A percentile compares a stretch with the other conserved stretches of the same genome.
These are phyloP conservation scores for Trametes cubensis DNA, from an alignment of 768 basidiomycete genomes.

Conservation along the genomic window DNA sequence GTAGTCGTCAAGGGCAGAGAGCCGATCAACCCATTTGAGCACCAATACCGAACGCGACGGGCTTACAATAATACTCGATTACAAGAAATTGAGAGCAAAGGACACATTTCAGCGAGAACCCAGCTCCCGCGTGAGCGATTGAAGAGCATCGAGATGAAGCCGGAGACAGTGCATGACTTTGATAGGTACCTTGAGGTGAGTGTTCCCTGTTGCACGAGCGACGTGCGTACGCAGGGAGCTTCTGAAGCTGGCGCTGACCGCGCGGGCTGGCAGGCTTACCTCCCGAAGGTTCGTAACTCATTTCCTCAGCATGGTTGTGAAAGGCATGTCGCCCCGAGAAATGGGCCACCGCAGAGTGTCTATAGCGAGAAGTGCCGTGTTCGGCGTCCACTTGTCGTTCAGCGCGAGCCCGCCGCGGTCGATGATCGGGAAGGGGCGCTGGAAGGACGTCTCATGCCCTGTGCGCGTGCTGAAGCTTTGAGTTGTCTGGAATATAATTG, in stretches of 20 bases:
- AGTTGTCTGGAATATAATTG: too few relatives aligned
- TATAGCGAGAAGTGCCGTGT: constrained; percentile 57
- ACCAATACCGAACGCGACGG: not conserved
- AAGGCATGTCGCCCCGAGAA: not conserved
- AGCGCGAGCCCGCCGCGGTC: constrained; percentile 56
- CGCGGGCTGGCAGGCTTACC: constrained; percentile 43
- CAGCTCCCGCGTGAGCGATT: too few relatives aligned
- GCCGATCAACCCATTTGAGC: constrained; percentile 1
- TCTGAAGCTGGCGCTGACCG: too few relatives aligned
- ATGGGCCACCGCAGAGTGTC: constrained; percentile 46
- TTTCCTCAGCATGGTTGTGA: not conserved
- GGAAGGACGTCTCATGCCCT: constrained; percentile 58
- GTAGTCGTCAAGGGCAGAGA: constrained; percentile 6
- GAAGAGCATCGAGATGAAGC: too few relatives aligned
- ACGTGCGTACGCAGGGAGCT: too few relatives aligned
- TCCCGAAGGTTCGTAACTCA: constrained; percentile 42
- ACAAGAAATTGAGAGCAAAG: too few relatives aligned
- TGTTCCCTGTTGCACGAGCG: too few relatives aligned
- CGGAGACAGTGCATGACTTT: too few relatives aligned
- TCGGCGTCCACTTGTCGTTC: constrained; percentile 54
- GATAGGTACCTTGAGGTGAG: too few relatives aligned
- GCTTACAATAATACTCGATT: too few relatives aligned
- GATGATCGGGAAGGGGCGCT: constrained; percentile 52
- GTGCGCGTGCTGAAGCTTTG: constrained; percentile 21
- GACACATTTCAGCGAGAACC: too few relatives aligned